Percentiles rank a stretch among this genome's conserved stretches.
These are phyloP conservation scores for Acacia melanoxylon DNA, from an alignment of 306 rosid species.

Conservation along the genomic window DNA sequence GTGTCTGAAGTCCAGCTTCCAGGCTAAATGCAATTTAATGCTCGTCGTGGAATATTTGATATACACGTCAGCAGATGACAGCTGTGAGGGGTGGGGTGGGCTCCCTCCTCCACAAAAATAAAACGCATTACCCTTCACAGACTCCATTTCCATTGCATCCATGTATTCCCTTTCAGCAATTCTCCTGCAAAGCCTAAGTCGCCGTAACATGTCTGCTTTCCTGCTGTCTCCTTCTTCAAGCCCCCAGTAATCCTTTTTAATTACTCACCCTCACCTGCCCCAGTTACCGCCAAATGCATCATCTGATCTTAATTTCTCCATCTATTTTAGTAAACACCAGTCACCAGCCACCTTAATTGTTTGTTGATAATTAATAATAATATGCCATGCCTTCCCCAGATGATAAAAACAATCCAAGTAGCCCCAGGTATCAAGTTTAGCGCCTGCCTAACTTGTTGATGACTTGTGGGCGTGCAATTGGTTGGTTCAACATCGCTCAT, in stretches of 20 bases:
- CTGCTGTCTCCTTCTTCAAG: background rate
- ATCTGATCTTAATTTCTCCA: background rate
- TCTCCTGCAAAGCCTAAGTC: slow-evolving; percentile 38
- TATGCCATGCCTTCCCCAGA: background rate
- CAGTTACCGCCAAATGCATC: background rate
- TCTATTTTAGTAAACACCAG: background rate
- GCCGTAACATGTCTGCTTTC: background rate
- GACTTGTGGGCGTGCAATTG: background rate
- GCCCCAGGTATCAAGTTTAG: no score
- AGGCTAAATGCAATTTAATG: background rate
- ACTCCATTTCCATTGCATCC: slow-evolving; percentile 3
- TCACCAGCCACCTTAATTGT: background rate
- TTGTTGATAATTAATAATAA: background rate
- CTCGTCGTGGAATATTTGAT: background rate
- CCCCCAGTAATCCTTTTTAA: background rate
- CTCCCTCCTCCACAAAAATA: slow-evolving; percentile 2
- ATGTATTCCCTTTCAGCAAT: background rate
- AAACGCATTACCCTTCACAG: background rate
- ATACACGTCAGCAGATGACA: slow-evolving; percentile 22
- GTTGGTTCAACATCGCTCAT: no score
- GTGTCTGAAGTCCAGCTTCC: background rate
- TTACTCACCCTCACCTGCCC: background rate
- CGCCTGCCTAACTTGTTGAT: background rate
- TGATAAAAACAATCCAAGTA: background rate
- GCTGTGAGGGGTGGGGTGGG: slow-evolving; percentile 31